Conservation (phyloP, 257 asterid genomes). For the Prunella vulgaris region DNA sequence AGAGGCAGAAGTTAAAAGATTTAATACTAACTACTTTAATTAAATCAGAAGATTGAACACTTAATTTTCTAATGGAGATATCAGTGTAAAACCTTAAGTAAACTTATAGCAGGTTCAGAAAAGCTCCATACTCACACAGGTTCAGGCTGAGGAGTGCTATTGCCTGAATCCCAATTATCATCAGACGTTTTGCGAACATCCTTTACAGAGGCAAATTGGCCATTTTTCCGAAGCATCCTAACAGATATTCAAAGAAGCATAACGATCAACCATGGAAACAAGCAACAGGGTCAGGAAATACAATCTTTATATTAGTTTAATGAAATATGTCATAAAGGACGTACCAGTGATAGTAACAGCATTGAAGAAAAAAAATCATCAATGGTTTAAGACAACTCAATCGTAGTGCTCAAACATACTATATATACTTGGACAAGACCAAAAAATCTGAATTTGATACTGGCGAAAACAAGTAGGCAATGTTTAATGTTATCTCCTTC, state of each 20-base stretch:
- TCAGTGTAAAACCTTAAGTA: not conserved
- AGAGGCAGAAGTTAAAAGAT: not conserved
- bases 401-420: not conserved
- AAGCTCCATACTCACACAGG: slow-evolving; percentile 34
- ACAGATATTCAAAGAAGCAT: slow-evolving; percentile 7
- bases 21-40: not conserved
- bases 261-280: slow-evolving; percentile 1
- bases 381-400: not conserved
- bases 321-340: not conserved
- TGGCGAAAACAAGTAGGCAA: too few species aligned
- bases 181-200: slow-evolving; percentile 22
- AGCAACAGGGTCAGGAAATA: not conserved
- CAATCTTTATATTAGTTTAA: not conserved
- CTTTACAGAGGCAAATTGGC: slow-evolving; percentile 49
- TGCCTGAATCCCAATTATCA: slow-evolving; percentile 32
- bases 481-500: too few species aligned
- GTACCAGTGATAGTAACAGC: not conserved
- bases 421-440: not conserved
- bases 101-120: slow-evolving; percentile 8
- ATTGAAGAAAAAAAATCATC: not conserved
- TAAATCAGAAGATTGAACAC: not conserved
- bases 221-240: slow-evolving; percentile 51
- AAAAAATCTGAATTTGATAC: not conserved
- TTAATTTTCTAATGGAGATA: not conserved
- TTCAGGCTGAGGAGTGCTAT: slow-evolving; percentile 27